These are phyloP conservation scores for Arxiozyma slooffiae DNA, from an alignment of 1,139 yeast species.

Conservation along the genomic window DNA sequence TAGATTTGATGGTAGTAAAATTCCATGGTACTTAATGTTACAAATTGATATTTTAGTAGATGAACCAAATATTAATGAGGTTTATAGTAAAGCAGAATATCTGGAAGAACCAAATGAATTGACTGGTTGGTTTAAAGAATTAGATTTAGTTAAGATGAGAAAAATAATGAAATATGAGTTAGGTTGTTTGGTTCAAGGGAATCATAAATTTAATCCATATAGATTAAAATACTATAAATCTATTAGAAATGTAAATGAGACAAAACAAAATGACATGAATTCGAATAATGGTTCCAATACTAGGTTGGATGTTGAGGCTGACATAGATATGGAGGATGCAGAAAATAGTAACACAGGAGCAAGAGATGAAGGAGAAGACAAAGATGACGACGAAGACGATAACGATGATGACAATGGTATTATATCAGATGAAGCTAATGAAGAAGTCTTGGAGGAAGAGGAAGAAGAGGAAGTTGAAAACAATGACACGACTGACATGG, in stretches of 20 bases:
- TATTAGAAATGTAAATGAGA: constrained; percentile 28
- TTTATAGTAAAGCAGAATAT: constrained; percentile 37
- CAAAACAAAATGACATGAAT: constrained; percentile 22
- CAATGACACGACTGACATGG: not conserved
- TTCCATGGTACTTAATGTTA: constrained; percentile 62
- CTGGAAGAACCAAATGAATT: constrained; percentile 39
- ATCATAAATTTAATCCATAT: constrained; percentile 36
- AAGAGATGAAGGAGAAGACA: not conserved
- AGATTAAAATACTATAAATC: constrained; percentile 33
- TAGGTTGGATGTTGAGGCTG: constrained; percentile 7
- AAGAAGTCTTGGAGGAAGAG: constrained; percentile 25
- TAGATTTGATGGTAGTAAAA: constrained; percentile 59
- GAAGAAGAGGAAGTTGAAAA: constrained; percentile 24
- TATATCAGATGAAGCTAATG: constrained; percentile 31
- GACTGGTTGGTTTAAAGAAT: constrained; percentile 69
- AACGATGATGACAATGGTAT: constrained; percentile 31
- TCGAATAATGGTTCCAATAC: constrained; percentile 24
- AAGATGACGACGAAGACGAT: constrained; percentile 21
- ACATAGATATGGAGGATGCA: constrained; percentile 11
- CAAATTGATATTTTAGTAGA: constrained; percentile 80
- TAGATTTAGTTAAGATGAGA: constrained; percentile 55
- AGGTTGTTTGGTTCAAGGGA: constrained; percentile 41
- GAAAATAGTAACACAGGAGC: constrained; percentile 1
- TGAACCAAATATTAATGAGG: constrained; percentile 42
- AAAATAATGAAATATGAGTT: constrained; percentile 65